Base-by-base conservation (phyloP, 2,329 filamentous ascomycete genomes). In the Aspergillus amoenus region DNA sequence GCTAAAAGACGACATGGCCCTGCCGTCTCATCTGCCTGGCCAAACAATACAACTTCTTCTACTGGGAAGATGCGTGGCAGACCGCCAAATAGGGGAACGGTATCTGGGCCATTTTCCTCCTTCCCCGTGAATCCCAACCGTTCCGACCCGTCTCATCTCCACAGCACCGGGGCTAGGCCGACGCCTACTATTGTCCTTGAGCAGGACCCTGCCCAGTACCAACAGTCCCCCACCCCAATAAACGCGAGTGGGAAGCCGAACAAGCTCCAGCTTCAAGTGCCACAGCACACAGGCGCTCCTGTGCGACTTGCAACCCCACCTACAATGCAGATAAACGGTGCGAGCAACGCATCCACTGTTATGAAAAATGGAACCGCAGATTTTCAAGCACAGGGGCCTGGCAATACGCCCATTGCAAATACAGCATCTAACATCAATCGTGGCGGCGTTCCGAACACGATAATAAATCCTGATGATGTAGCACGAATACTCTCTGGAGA, bases 21-120 rank as follows among this genome's bases (percentile, higher is more conserved):
- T 0, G 91, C 90, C 6, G 91, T 96, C 0, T 96, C 92, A 1
- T 96, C 92, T 9, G 93, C 93, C 1, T 97, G 93, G 93, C 86
- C 88, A 55, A 85, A 85, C 61, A 84, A 82, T 57, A 84, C 84
- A 15, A 79, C 81, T 40, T 80, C 85, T 12, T 77, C 84, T 1
- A 84, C 81, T 4, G 87, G 88, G 2, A 95, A 93, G 71, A 81
- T 89, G 13, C 81, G 92, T 62, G 92, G 93, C 6, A 81, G 93
- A 58, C 93, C 93, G 42, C 90, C 91, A 0, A 89, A 87, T 55
- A 90, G 88, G 65, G 83, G 86, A 24, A 82, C 81, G n/a, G 80
- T 82, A 0, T 80, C 84, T 13, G 85, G 85, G 0, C 85, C 88
- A 0, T 90, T 87, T 63, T 86, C 86, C 4, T 88, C 88, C 0